Base-by-base conservation (phyloP, 2,329 filamentous ascomycete genomes). In the Endoconidiophora polonica region DNA sequence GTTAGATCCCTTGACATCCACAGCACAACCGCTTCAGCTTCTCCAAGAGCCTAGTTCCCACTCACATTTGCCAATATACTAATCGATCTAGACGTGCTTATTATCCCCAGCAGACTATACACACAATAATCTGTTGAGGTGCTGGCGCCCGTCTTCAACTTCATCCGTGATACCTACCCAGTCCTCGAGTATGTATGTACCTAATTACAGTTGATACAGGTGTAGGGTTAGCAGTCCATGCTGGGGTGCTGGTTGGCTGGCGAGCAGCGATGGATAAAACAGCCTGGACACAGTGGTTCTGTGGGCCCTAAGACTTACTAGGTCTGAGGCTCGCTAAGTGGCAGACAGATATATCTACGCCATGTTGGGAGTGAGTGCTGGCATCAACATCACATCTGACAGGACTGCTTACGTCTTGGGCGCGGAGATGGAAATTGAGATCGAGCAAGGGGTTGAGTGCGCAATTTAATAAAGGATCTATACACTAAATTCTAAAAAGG, bases 141-240 rank as follows among this genome's bases (percentile, higher is more conserved):
- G 3, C 50, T 59, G 24, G 55, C 54, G 2, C 54, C 64, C 0
- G 62, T 69, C 1, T 60, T 73, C 2, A 23, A 54, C 40, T 58
- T 71, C 56, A 61, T 79, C 40, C 57, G 58, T 0, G 59, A 60
- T 1, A 58, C 60, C n/a, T 74, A 67, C 56, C 68, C 71, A 0
- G 61, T 60, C 3, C 58, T 81, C 22, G 63, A 71, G 55, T 73
- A 18, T 18, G 16, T 18, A 18, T 2, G 16, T 18, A 74, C 55
- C 57, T 81, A 10, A 65, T 85, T 41, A 81, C 78, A 0, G 69
- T 85, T 1, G 85, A 81, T 60, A 85, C 78, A 1, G 81, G 81
- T 0, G 68, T 74, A 3, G 71, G 71, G 2, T 61, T 82, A 3
- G 67, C 74, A 0, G 79, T 79, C 0, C 63, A 66, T 41, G 66